Evolutionary conservation across 2,329 filamentous ascomycete species (phyloP).

Genomic region (Tetracladium maxilliforme): DNA sequence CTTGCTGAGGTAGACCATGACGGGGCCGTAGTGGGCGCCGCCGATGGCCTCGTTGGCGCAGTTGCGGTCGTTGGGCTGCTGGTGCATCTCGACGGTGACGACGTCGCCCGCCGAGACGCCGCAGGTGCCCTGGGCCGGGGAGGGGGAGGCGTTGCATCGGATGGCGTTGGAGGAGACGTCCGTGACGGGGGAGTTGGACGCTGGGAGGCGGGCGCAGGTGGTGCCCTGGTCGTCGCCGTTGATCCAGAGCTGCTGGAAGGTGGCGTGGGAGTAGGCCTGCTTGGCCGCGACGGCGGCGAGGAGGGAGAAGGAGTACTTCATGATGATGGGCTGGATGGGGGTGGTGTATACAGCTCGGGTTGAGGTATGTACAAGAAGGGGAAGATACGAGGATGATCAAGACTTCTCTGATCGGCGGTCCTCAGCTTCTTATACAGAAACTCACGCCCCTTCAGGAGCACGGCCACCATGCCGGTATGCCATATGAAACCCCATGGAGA

Average conservation of each 20-base stretch:
- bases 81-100: constrained; percentile 43
- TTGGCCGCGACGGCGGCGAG: no score
- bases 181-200: constrained; percentile 34
- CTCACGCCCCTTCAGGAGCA: no score
- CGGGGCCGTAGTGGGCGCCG: constrained; percentile 36
- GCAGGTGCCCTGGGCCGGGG: constrained; percentile 22
- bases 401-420: no score
- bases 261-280: no score
- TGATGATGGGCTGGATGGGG: no score
- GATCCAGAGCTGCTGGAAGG: constrained; percentile 34
- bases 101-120: constrained; percentile 23
- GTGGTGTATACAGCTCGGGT: no score
- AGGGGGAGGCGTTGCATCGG: constrained; percentile 28
- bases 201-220: constrained; percentile 30
- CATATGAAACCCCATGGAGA: no score
- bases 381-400: no score
- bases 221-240: constrained; percentile 28
- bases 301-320: no score
- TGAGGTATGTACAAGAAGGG: no score
- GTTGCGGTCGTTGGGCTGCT: constrained; percentile 28
- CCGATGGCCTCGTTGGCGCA: constrained; percentile 34
- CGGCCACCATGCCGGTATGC: no score
- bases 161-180: constrained; percentile 31
- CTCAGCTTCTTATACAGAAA: no score
- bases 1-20: constrained; percentile 34